phyloP scores from a whole-genome alignment of 179 eudicot species.

The Heliamphora pulchella region DNA sequence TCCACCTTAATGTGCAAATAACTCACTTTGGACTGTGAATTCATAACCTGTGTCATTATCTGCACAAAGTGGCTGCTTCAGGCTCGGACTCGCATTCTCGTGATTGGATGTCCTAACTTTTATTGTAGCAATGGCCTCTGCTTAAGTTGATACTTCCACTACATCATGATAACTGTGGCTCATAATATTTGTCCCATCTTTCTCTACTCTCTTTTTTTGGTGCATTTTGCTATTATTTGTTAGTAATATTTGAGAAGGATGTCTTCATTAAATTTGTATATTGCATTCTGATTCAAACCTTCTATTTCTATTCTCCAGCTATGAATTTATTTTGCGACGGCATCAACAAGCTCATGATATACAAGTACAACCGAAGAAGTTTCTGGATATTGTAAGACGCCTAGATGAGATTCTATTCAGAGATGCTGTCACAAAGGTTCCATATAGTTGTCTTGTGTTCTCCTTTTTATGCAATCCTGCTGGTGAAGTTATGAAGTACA shows the following conservation, averaged over 20 bases:
- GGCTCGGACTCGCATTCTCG: neutral
- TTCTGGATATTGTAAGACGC: constrained; percentile 58
- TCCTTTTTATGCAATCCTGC: neutral
- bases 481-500: neutral
- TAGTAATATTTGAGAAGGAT: neutral
- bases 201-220: neutral
- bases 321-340: constrained; percentile 41
- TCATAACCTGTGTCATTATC: no score
- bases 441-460: neutral
- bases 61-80: neutral
- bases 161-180: neutral
- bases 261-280: neutral
- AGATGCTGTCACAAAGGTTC: constrained; percentile 60
- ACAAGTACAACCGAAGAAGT: constrained; percentile 26
- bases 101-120: neutral
- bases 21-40: no score
- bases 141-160: neutral
- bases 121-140: neutral
- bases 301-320: constrained; percentile 37
- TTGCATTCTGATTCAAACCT: constrained; percentile 11
- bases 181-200: neutral
- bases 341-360: constrained; percentile 39
- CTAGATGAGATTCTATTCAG: constrained; percentile 66
- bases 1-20: no score
- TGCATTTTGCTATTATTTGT: neutral